Evolutionary conservation across 768 basidiomycete genomes (phyloP), one percentile per base, ranked within the genome.

Genomic region (Lepiota brunneoincarnata): DNA sequence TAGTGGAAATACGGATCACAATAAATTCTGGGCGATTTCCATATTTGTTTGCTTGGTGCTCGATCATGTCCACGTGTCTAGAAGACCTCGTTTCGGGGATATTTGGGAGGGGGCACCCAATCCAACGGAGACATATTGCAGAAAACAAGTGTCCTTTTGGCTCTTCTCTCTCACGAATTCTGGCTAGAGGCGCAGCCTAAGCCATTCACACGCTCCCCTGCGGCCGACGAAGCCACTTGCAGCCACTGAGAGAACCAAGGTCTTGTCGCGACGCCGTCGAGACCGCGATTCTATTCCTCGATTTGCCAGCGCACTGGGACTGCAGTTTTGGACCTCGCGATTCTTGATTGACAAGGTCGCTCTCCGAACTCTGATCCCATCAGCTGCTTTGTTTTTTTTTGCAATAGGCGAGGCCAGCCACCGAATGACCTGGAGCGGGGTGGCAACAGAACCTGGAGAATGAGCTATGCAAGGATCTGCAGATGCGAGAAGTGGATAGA

Each of bases 51-150:
- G n/a, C 21, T 31, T 41, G 26, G 14, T 18, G 28, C 26, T 47
- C 45, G 45, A 43, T 54, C 44, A 28, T 38, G 18, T 23, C 41
- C 51, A 45, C 51, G 36, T 46, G 52, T 46, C 41, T 10, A 40
- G 10, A 15, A 18, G 37, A 37, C 24, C 43, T 20, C 17, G 15
- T 38, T 47, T 46, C 38, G 20, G 37, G 36, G 38, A 54, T 47
- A 41, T 42, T 34, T 6, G 53, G 17, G 34, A 35, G 46, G 41
- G 34, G 18, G 20, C n/a, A 14, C 24, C 50, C 31, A 51, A 43
- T 43, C 50, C 40, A 43, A 36, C 34, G 24, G 42, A 12, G 51
- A 52, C 51, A 52, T 44, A 44, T 52, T n/a, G 42, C 51, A 44
- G 26, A 14, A 31, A 15, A n/a, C 26, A 10, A 28, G 44, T 11